Evolutionary conservation across 352 stramenopile genomes (phyloP).

Genomic region (Pythium dissimile): DNA sequence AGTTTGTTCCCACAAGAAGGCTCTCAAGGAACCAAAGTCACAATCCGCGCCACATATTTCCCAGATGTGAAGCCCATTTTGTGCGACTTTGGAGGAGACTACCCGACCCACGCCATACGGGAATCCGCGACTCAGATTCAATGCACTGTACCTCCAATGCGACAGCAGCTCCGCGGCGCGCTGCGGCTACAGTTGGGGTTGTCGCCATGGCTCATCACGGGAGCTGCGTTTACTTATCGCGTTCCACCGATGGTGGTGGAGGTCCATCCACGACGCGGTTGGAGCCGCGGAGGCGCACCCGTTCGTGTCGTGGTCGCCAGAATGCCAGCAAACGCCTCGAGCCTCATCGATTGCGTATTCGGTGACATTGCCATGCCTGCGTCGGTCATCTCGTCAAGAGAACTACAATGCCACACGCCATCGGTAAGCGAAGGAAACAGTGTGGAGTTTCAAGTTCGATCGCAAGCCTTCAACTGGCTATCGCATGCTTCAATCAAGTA

Average conservation of each 20-base stretch:
- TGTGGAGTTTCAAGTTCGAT: slow-evolving; percentile 2
- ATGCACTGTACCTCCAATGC: slow-evolving; percentile 15
- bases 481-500: slow-evolving; percentile 9
- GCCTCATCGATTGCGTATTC: slow-evolving; percentile 21
- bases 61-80: neutral
- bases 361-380: slow-evolving; percentile 1
- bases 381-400: slow-evolving; percentile 1
- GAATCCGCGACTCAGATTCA: slow-evolving; percentile 5
- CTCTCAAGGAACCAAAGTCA: neutral
- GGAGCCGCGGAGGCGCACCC: slow-evolving; percentile 5
- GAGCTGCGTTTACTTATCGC: slow-evolving; percentile 10
- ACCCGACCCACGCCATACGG: neutral
- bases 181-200: slow-evolving; percentile 11
- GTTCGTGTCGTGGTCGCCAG: slow-evolving; percentile 8
- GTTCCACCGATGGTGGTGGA: slow-evolving; percentile 7
- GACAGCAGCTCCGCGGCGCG: neutral
- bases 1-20: neutral
- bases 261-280: slow-evolving; percentile 10
- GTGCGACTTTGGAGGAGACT: slow-evolving; percentile 5
- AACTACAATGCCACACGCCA: slow-evolving; percentile 10
- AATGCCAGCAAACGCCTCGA: neutral
- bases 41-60: neutral
- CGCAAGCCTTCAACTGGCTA: slow-evolving; percentile 3
- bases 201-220: slow-evolving; percentile 16
- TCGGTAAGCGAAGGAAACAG: neutral